Evolutionary conservation across 2,329 filamentous ascomycete genomes (phyloP).

Genomic region (Bertia moriformis): DNA sequence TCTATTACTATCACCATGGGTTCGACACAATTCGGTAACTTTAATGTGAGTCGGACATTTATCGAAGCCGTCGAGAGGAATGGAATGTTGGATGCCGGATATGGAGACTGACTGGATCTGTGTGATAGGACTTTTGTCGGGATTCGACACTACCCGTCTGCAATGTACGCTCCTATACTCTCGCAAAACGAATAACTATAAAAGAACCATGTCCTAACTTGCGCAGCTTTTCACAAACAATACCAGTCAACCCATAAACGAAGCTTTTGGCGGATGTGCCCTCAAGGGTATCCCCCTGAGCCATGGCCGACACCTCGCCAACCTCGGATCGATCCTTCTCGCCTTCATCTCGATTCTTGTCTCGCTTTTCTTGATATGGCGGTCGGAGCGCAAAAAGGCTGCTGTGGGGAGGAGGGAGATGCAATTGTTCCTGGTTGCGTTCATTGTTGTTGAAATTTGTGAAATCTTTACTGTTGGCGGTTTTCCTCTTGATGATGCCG

Average conservation of each 20-base stretch:
- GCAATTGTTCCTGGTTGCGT: conserved; percentile 80
- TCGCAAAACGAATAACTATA: no score
- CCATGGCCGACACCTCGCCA: conserved; percentile 54
- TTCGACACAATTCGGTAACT: conserved; percentile 46
- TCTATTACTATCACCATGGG: conserved; percentile 29
- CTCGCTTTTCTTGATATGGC: conserved; percentile 54
- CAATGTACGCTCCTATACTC: conserved; percentile 52
- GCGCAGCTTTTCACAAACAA: conserved; percentile 51
- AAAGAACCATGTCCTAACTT: no score
- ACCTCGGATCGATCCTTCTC: conserved; percentile 77
- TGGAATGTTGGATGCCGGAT: no score
- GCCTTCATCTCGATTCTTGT: conserved; percentile 62
- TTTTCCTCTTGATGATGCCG: conserved; percentile 59
- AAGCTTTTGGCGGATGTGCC: conserved; percentile 55
- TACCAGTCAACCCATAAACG: conserved; percentile 40
- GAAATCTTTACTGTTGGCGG: conserved; percentile 93
- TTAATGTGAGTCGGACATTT: conserved; percentile 28
- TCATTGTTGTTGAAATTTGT: conserved; percentile 77
- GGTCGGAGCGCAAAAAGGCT: conserved; percentile 78
- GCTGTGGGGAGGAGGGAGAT: conserved; percentile 94
- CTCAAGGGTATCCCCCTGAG: conserved; percentile 56
- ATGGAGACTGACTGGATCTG: no score
- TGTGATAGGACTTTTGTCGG: conserved; percentile 59
- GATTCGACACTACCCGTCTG: conserved; percentile 73
- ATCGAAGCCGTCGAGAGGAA: no score